These are phyloP conservation scores for Davidsoniella virescens DNA, from an alignment of 2,329 filamentous ascomycete genomes.

Conservation along the genomic window DNA sequence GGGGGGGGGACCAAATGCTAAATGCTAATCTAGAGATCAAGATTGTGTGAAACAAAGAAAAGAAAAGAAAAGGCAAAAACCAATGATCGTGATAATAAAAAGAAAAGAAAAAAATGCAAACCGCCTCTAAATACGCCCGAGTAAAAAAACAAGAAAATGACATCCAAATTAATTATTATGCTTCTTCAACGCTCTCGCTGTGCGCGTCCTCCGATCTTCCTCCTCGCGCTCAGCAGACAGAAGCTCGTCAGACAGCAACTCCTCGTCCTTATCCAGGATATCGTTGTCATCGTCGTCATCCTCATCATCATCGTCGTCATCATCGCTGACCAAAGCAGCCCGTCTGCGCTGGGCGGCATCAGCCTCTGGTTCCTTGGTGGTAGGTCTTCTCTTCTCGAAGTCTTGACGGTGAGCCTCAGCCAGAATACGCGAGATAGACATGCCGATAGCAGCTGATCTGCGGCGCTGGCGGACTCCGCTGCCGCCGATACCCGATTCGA, in stretches of 20 bases:
- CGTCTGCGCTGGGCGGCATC: slow-evolving; percentile 15
- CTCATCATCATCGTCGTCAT: slow-evolving; percentile 15
- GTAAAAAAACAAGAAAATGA: no score
- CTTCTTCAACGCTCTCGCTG: no score
- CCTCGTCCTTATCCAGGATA: slow-evolving; percentile 14
- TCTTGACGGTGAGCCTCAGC: slow-evolving; percentile 78
- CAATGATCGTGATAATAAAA: no score
- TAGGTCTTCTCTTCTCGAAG: slow-evolving; percentile 55
- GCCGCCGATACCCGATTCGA: slow-evolving; percentile 16
- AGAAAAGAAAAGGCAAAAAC: no score
- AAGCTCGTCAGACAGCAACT: background rate
- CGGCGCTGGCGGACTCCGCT: slow-evolving; percentile 1
- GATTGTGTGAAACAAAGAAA: no score
- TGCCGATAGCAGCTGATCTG: slow-evolving; percentile 18
- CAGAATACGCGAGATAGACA: slow-evolving; percentile 45
- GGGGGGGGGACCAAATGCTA: no score
- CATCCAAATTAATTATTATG: no score
- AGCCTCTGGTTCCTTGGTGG: slow-evolving; percentile 11
- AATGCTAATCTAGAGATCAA: no score
- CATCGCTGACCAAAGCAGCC: slow-evolving; percentile 8
- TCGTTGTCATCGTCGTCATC: slow-evolving; percentile 21
- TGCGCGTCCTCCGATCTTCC: background rate
- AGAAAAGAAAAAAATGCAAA: no score
- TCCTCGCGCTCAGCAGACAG: background rate
- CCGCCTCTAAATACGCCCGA: no score